Percentiles rank a stretch among this genome's conserved stretches.
These are phyloP conservation scores for Sphagnurus paluster DNA, from an alignment of 1,284 basidiomycete genomes.

Conservation along the genomic window DNA sequence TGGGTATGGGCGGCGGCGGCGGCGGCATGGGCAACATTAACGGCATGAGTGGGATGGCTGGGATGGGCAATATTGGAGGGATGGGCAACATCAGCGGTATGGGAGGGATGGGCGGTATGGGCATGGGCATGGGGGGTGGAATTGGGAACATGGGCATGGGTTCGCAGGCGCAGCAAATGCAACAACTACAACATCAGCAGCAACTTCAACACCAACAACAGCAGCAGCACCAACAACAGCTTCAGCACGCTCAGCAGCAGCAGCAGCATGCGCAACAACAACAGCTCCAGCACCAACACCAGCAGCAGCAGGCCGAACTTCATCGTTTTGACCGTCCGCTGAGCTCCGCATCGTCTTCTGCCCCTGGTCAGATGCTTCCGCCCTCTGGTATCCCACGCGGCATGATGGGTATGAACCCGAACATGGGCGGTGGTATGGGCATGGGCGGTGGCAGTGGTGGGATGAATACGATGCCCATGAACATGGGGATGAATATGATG, in stretches of 20 bases:
- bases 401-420: background rate
- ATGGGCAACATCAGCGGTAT: background rate
- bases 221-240: slow-evolving; percentile 5
- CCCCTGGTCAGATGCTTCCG: slow-evolving; percentile 10
- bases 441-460: slow-evolving; percentile 4
- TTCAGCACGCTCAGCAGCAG: background rate
- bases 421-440: slow-evolving; percentile 3
- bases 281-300: slow-evolving; percentile 3
- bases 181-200: background rate
- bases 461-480: too few relatives aligned
- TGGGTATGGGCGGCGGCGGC: background rate
- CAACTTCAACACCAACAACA: background rate
- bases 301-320: slow-evolving; percentile 6
- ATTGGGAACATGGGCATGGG: slow-evolving; percentile 2
- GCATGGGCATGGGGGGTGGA: slow-evolving; percentile 1
- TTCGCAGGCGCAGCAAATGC: background rate
- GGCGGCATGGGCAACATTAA: background rate
- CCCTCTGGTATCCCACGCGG: slow-evolving; percentile 7
- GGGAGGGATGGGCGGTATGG: slow-evolving; percentile 1
- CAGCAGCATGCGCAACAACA: background rate
- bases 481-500: background rate
- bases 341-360: slow-evolving; percentile 12
- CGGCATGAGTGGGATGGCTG: background rate
- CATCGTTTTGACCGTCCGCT: slow-evolving; percentile 13
- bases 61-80: background rate